These are phyloP conservation scores for Suillus variegatus DNA, from an alignment of 768 basidiomycete species.

Conservation along the genomic window DNA sequence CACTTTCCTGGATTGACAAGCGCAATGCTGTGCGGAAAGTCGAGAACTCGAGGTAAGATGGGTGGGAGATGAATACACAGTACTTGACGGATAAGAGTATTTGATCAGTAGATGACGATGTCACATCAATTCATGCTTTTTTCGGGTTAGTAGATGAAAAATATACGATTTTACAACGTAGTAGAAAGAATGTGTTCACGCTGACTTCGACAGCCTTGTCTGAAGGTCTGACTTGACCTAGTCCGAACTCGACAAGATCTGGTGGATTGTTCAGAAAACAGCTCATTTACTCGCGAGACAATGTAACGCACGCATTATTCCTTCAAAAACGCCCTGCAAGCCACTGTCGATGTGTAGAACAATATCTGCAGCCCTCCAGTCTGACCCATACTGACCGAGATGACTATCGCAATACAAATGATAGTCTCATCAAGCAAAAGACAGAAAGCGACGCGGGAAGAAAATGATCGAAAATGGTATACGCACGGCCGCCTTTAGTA, in stretches of 20 bases:
- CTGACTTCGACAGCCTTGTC: too few species aligned
- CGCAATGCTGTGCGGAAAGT: background rate
- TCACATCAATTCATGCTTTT: background rate
- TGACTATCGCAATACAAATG: background rate
- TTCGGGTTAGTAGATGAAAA: background rate
- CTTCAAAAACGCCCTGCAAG: background rate
- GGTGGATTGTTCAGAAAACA: background rate
- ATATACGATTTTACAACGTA: background rate
- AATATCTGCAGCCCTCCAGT: background rate
- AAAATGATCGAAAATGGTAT: too few species aligned
- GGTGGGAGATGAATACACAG: slow-evolving; percentile 3
- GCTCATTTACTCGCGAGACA: background rate
- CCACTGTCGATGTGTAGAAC: background rate
- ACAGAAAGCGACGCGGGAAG: too few species aligned
- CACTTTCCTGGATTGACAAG: slow-evolving; percentile 1
- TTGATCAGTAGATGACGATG: background rate
- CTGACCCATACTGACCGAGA: background rate
- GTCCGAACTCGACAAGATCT: background rate
- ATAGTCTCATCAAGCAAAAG: background rate
- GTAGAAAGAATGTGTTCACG: background rate
- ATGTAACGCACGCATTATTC: background rate
- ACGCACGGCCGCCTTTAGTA: too few species aligned
- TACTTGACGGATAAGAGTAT: background rate
- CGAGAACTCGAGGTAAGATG: background rate
- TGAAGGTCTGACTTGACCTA: background rate